Conservation (phyloP, 176 grass and related monocot genomes). For the Carex pumila region DNA sequence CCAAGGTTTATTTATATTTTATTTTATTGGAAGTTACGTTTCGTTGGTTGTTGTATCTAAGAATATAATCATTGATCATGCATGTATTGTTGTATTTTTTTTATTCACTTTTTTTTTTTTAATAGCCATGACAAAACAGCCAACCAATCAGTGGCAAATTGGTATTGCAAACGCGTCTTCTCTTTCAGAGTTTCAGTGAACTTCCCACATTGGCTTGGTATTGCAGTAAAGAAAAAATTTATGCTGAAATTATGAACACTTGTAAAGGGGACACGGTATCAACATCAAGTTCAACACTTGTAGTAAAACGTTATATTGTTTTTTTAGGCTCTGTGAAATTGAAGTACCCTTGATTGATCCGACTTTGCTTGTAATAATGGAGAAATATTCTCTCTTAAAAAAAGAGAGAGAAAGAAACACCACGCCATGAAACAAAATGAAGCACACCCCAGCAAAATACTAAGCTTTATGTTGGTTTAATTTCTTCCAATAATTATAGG, state of each 20-base stretch:
- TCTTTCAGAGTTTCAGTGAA: constrained; percentile 1
- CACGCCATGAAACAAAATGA: not conserved
- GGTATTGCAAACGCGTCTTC: not conserved
- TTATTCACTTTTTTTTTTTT: not conserved
- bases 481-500: constrained; percentile 34
- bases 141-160: not conserved
- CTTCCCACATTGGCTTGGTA: not conserved
- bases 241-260: too few relatives aligned
- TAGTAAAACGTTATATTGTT: not conserved
- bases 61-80: not conserved
- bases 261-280: too few relatives aligned
- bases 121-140: not conserved
- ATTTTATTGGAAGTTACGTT: not conserved
- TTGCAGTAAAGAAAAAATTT: too few relatives aligned
- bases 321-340: constrained; percentile 1
- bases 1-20: constrained; percentile 20
- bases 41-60: not conserved
- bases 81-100: not conserved
- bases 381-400: not conserved
- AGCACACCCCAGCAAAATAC: not conserved
- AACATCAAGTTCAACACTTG: not conserved
- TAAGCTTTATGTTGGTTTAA: not conserved
- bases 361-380: not conserved
- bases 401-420: not conserved
- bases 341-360: not conserved